Percentiles rank a stretch among this genome's conserved stretches.
Conservation (phyloP, 495 filamentous ascomycete genomes). For the Penicillium steckii region DNA sequence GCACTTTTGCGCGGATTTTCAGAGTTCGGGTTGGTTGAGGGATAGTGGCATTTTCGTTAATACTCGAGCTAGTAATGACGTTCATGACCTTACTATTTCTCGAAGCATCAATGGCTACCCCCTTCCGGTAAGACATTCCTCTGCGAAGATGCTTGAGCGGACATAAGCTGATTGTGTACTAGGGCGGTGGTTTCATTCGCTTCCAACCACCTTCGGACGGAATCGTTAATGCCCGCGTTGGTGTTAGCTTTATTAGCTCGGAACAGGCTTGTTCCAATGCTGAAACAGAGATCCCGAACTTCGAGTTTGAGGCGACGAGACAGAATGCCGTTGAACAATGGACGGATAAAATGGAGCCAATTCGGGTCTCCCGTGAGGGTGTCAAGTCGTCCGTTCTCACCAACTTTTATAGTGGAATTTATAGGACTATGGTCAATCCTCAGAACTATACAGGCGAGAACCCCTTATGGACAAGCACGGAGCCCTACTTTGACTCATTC, state of each 20-base stretch:
- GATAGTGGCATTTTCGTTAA: conserved; percentile 46
- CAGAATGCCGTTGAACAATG: conserved; percentile 43
- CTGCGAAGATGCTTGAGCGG: not conserved
- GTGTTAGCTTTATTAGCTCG: conserved; percentile 67
- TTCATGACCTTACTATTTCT: conserved; percentile 60
- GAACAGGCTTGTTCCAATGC: conserved; percentile 63
- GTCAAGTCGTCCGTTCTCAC: conserved; percentile 56
- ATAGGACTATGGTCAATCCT: conserved; percentile 63
- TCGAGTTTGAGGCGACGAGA: conserved; percentile 42
- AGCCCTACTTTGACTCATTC: conserved; percentile 61
- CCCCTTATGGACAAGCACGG: conserved; percentile 62
- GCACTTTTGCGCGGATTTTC: conserved; percentile 69
- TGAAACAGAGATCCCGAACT: conserved; percentile 57
- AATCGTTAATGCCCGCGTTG: conserved; percentile 61
- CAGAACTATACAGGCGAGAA: conserved; percentile 77
- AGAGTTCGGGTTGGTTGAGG: conserved; percentile 43
- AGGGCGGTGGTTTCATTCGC: conserved; percentile 65
- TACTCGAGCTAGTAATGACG: conserved; percentile 36
- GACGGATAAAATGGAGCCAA: conserved; percentile 55
- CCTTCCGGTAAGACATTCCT: conserved; percentile 49
- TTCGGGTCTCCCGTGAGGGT: conserved; percentile 46
- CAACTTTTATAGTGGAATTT: conserved; percentile 56
- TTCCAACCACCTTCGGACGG: conserved; percentile 44
- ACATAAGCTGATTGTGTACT: not conserved
- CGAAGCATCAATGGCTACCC: conserved; percentile 71